Conservation (phyloP, 1,139 yeast genomes). For the Nakaseomyces kungkrabaensis region DNA sequence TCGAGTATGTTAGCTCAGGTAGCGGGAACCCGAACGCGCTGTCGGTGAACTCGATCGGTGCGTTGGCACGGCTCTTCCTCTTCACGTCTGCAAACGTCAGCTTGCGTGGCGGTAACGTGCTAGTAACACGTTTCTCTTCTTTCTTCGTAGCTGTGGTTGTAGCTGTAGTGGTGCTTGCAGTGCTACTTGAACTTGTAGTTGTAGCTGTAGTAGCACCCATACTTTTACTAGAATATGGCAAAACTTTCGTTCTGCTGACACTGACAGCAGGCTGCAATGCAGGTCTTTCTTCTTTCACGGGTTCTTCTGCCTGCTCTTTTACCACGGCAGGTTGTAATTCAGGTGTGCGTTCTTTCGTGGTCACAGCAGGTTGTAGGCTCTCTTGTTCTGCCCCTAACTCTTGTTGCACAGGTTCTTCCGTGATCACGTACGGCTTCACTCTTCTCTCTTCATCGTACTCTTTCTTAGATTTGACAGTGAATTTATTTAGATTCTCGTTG, state of each 20-base stretch:
- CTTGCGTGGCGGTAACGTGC: constrained; percentile 20
- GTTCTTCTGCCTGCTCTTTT: no score
- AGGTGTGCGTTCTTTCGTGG: neutral
- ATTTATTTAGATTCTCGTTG: neutral
- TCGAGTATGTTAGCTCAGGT: constrained; percentile 66
- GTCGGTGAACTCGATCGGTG: constrained; percentile 64
- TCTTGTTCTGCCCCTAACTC: no score
- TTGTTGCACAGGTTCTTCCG: neutral
- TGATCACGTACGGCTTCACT: neutral
- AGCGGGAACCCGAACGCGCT: constrained; percentile 76
- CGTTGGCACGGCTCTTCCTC: constrained; percentile 38
- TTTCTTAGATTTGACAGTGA: neutral
- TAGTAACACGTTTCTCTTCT: no score
- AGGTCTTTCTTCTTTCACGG: neutral
- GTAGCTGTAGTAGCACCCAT: neutral
- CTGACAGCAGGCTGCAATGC: constrained; percentile 16
- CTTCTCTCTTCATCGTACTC: neutral
- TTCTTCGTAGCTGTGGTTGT: constrained; percentile 9
- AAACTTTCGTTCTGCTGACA: constrained; percentile 4
- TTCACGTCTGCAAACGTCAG: constrained; percentile 25
- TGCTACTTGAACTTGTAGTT: no score
- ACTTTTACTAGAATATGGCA: no score
- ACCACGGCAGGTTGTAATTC: constrained; percentile 14
- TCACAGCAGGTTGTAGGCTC: no score
- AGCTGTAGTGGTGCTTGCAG: no score